Percentiles rank a stretch among this genome's conserved stretches.
Evolutionary conservation across 1,139 yeast species (phyloP).

Genomic region (Zygosaccharomyces pseudobailii): DNA sequence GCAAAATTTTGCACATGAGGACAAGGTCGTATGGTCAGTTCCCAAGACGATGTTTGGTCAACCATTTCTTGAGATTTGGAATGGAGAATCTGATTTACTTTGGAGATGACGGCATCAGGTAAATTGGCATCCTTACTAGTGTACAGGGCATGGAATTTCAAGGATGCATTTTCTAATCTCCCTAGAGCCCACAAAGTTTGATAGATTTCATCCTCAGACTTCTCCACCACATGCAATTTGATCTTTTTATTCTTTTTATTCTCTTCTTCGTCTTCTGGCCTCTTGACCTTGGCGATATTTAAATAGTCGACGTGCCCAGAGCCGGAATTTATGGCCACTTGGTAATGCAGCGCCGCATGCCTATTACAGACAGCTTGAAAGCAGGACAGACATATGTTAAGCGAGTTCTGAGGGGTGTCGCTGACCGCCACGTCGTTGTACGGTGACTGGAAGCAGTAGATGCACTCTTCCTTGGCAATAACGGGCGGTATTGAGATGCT

Average conservation of each 20-base stretch:
- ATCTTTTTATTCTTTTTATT: constrained; percentile 51
- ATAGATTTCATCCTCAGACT: constrained; percentile 63
- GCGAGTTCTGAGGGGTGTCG: constrained; percentile 16
- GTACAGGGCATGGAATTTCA: constrained; percentile 2
- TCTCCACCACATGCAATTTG: constrained; percentile 70
- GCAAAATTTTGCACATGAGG: constrained; percentile 62
- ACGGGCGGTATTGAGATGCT: constrained; percentile 25
- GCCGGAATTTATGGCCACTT: constrained; percentile 19
- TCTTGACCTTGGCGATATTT: constrained; percentile 22
- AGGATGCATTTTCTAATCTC: constrained; percentile 8
- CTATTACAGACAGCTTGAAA: constrained; percentile 31
- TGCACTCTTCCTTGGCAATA: constrained; percentile 34
- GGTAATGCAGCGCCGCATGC: constrained; percentile 25
- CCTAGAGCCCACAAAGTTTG: constrained; percentile 38
- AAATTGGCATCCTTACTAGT: constrained; percentile 10
- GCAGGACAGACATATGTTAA: constrained; percentile 30
- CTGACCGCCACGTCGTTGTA: constrained; percentile 18
- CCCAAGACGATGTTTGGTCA: constrained; percentile 88
- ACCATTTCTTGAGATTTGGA: constrained; percentile 63
- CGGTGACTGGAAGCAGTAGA: constrained; percentile 32
- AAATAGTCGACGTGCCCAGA: constrained; percentile 21
- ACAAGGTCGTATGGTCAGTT: constrained; percentile 77
- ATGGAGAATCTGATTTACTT: constrained; percentile 48
- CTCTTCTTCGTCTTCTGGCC: constrained; percentile 21
- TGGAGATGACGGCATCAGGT: constrained; percentile 16